Evolutionary conservation across 2,329 filamentous ascomycete species (phyloP), one percentile per base, ranked within the genome.

Genomic region (Taxawa tesnikishii): DNA sequence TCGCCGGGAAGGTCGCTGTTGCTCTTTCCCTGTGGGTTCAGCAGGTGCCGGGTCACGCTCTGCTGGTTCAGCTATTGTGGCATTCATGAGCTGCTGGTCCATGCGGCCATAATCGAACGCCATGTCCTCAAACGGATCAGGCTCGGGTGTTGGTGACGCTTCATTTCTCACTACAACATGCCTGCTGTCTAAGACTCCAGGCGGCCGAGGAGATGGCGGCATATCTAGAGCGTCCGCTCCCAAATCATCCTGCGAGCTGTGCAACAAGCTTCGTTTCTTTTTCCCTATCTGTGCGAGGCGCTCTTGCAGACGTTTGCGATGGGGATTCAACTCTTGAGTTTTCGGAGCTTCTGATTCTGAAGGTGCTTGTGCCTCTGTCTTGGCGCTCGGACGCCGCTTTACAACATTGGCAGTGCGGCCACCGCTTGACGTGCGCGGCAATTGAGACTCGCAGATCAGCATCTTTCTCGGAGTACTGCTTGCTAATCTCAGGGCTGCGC

Each of bases 391-490:
- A n/a, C n/a, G n/a, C n/a, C n/a, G n/a, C n/a, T n/a, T n/a, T n/a
- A n/a, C n/a, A n/a, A n/a, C n/a, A n/a, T 3, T 15, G 2, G 18
- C 11, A 14, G n/a, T 11, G 24, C 15, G 26, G 3, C 14, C 26
- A 4, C 18, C 18, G 23, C 24, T 31, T 16, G 33, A 14, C 13
- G 26, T 17, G 11, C 38, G 34, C 7, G 38, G 24, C 5, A 46
- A 43, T 12, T 53, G 41, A n/a, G 54, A 44, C 32, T 63, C 58
- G 33, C 60, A 65, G 1, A 64, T 39, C 9, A 66, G 43, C 35
- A 51, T 62, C 21, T 55, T 60, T 36, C 58, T 55, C 11, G 53
- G 56, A 6, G 49, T 47, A n/a, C 50, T 54, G 4, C 46, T 44
- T 9, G 56, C 47, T 6, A 65, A 42, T 2, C 56, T 55, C 17